Evolutionary conservation across 2,329 filamentous ascomycete species (phyloP).

Genomic region (Coniochaeta hoffmannii): DNA sequence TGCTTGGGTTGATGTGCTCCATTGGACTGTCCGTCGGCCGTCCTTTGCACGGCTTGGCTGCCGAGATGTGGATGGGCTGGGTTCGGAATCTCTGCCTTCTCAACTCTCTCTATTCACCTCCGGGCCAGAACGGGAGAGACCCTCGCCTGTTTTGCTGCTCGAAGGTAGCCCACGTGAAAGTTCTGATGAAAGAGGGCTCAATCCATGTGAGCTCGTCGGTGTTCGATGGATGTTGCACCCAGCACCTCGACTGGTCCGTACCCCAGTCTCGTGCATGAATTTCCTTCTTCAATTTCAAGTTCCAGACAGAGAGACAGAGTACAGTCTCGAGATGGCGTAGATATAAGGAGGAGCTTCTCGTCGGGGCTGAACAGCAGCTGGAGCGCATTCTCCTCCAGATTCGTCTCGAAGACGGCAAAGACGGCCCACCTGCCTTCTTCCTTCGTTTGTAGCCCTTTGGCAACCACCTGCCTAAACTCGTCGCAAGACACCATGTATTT

Average conservation of each 20-base stretch:
- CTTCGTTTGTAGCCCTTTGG: slow-evolving; percentile 1
- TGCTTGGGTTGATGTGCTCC: neutral
- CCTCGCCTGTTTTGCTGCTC: neutral
- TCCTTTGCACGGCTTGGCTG: neutral
- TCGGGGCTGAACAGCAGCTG: slow-evolving; percentile 3
- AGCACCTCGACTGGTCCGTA: neutral
- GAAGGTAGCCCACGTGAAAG: neutral
- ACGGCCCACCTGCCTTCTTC: slow-evolving; percentile 4
- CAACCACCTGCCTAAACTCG: neutral
- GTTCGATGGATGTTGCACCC: neutral
- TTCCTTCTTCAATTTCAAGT: slow-evolving; percentile 1
- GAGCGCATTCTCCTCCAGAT: neutral
- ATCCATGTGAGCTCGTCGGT: neutral
- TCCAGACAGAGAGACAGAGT: too few species aligned
- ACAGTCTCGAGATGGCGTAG: neutral
- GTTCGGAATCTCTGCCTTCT: neutral
- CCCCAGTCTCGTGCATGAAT: neutral
- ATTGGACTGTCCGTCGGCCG: neutral
- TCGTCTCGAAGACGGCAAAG: neutral
- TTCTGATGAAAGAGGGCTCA: neutral
- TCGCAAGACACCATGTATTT: slow-evolving; percentile 3
- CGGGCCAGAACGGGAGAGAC: neutral
- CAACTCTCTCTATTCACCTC: neutral
- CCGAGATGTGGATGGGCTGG: neutral
- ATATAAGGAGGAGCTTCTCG: slow-evolving; percentile 1